phyloP scores from a whole-genome alignment of 345 rosid species.

The Lepidium aucheri region DNA sequence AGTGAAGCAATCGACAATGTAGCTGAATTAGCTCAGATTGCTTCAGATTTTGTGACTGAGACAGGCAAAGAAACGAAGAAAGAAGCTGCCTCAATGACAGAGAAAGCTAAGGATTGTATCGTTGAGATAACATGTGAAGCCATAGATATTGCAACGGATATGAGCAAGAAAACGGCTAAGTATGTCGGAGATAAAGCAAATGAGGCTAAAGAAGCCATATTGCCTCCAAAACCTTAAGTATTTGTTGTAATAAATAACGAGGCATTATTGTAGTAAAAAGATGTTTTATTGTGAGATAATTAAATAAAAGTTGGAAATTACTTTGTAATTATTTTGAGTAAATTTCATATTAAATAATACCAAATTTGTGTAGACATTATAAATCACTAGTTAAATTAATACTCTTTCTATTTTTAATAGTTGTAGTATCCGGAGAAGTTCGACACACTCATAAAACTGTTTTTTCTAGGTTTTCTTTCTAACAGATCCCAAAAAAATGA shows the following conservation, averaged over 20 bases:
- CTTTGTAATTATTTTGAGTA: no score
- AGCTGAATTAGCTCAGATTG: conserved; percentile 7
- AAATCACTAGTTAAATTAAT: no score
- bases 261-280: not conserved
- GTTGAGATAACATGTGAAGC: conserved; percentile 3
- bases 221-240: conserved; percentile 5
- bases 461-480: no score
- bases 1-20: conserved; percentile 17
- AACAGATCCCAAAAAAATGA: no score
- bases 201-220: conserved; percentile 15
- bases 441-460: no score
- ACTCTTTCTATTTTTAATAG: no score
- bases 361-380: no score
- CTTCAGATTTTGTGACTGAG: conserved; percentile 11
- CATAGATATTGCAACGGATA: conserved; percentile 5
- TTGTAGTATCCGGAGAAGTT: no score
- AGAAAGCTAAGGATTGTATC: conserved; percentile 13
- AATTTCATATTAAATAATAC: no score
- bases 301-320: no score
- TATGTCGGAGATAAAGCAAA: conserved; percentile 14
- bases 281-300: not conserved
- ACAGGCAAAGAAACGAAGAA: conserved; percentile 16
- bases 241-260: not conserved
- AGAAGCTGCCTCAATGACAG: not conserved
- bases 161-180: conserved; percentile 12